Evolutionary conservation across 83 land plant species (phyloP), one percentile per base, ranked within the genome.

Genomic region (Isoetes engelmannii): DNA sequence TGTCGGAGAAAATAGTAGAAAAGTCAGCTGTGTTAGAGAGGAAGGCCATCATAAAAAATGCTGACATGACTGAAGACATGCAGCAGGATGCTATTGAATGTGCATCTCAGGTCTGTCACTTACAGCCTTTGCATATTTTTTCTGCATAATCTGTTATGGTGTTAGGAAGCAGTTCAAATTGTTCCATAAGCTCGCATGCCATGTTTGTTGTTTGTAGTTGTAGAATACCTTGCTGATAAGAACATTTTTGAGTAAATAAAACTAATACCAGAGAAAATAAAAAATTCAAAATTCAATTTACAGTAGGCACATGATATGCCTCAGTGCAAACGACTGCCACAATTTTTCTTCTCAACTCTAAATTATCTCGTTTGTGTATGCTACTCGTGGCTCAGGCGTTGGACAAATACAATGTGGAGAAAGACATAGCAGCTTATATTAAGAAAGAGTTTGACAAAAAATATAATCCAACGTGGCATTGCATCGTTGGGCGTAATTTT

Each of bases 401-500:
- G 51, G 90, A 92, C 79, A 84, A 81, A 73, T 76, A 81, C 71
- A 57, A 68, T 69, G 93, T 92, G 58, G 97, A 92, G 83, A 92
- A 92, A 65, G 88, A 92, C 65, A 79, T 89, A 4, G 93, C 97
- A 19, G 97, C 92, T 74, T 70, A 83, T 64, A 92, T 92, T 53
- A 92, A 92, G 78, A 92, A 92, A 72, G 90, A 89, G 69, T 92
- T 92, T 61, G 97, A 92, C 67, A 83, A 83, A 80, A 86, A 80
- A 64, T 75, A 86, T 75, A 86, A 87, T 10, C 87, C 93, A 37
- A 92, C 94, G 46, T 92, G 96, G 97, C 97, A 92, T 59, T 92
- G 97, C 80, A 92, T 92, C 53, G 97, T 92, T 37, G 97, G 97
- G 45, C 82, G 87, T 41, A 92, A 92, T 70, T 92, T 92, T 65